Conservation (phyloP, 2,329 filamentous ascomycete genomes). For the Cladosporium velox region DNA sequence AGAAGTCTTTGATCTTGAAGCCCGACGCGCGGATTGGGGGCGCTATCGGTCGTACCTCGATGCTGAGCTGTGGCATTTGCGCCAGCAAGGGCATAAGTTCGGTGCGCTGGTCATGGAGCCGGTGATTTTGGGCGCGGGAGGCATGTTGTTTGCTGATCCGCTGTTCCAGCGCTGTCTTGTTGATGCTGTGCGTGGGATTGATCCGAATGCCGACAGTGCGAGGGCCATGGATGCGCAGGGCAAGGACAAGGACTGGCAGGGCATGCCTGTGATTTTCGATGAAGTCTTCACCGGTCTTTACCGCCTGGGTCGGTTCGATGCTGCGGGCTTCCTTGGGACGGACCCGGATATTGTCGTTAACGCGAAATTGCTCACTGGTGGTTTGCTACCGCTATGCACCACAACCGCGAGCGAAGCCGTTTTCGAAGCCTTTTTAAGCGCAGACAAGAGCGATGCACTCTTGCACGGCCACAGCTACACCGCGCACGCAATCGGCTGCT, state of each 20-base stretch:
- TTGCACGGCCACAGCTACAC: conserved; percentile 88
- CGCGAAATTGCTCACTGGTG: conserved; percentile 81
- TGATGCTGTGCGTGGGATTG: conserved; percentile 59
- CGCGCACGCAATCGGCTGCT: conserved; percentile 77
- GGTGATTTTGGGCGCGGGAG: conserved; percentile 76
- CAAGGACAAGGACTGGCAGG: conserved; percentile 58
- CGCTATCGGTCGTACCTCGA: conserved; percentile 64
- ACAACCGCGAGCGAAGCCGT: conserved; percentile 74
- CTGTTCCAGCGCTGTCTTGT: conserved; percentile 76
- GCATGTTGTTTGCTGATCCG: conserved; percentile 82
- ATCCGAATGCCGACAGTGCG: conserved; percentile 17
- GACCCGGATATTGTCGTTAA: conserved; percentile 77
- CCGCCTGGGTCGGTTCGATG: conserved; percentile 71
- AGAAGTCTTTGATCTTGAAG: conserved; percentile 40
- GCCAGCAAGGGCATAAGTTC: conserved; percentile 61
- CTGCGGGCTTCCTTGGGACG: conserved; percentile 68
- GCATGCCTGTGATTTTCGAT: conserved; percentile 78
- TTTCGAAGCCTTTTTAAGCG: conserved; percentile 69
- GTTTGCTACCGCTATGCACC: conserved; percentile 72
- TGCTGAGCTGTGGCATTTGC: conserved; percentile 55
- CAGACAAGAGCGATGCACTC: conserved; percentile 75
- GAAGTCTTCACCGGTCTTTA: conserved; percentile 88
- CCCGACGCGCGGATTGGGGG: conserved; percentile 44
- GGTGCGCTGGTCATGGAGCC: conserved; percentile 81
- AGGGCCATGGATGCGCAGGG: conserved; percentile 21